Conservation (phyloP, 768 basidiomycete genomes). For the Lactarius sp. region DNA sequence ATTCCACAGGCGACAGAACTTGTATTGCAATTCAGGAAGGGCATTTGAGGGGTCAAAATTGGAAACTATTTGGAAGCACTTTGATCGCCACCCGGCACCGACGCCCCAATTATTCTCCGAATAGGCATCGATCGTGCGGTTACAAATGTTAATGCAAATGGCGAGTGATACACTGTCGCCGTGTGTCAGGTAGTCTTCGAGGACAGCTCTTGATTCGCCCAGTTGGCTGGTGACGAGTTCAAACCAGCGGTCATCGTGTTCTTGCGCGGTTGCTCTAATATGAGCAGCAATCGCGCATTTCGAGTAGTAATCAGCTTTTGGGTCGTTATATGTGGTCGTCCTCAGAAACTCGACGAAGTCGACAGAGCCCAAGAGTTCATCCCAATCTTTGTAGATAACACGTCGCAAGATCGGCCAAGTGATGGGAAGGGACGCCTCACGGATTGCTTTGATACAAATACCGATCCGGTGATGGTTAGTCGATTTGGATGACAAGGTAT, state of each 20-base stretch:
- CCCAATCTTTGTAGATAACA: conserved; percentile 2
- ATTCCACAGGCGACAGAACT: conserved; percentile 9
- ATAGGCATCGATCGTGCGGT: not conserved
- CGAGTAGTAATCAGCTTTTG: not conserved
- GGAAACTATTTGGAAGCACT: not conserved
- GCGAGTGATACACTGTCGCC: no score
- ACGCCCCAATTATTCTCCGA: not conserved
- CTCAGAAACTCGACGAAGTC: conserved; percentile 1
- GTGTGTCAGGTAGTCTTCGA: no score
- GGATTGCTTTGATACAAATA: not conserved
- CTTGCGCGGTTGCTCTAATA: not conserved
- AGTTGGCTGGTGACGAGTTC: no score
- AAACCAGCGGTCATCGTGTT: no score
- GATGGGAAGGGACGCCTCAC: conserved; percentile 9
- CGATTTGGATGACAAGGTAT: not conserved
- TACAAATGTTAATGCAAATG: no score
- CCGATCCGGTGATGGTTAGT: not conserved
- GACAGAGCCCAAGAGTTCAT: not conserved
- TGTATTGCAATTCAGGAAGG: not conserved
- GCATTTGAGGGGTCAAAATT: not conserved
- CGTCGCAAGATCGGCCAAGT: not conserved
- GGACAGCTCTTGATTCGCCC: no score
- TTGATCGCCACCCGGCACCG: not conserved
- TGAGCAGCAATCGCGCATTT: not conserved
- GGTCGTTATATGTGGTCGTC: not conserved